Base-by-base conservation (phyloP, 768 basidiomycete genomes). In the Kwoniella botswanensis region DNA sequence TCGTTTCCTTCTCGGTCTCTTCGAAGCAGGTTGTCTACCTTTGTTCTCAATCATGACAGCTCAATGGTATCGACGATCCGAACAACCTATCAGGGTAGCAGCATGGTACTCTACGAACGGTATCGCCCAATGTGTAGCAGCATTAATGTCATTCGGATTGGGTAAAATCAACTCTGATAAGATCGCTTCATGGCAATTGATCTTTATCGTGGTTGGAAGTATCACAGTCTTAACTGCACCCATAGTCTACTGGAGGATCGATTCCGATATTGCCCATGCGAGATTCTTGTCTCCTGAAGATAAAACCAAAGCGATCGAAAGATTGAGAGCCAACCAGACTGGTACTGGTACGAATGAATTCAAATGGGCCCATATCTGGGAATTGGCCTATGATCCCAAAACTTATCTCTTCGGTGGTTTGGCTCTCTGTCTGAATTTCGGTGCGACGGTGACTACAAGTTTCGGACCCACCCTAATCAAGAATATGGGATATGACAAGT, bases 1-100 rank as follows among this genome's bases (percentile, higher is more conserved):
- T 21, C 73, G 84, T 17, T 83, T 84, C 81, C 60, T 84, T 21
- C 76, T 84, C 1, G 83, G 83, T 54, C 71, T 72, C 13, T 83
- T 82, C 56, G 82, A 83, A 67, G 71, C 71, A 15, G 75, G 78
- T 18, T 80, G 80, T 64, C 62, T 67, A 24, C 66, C 66, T 50
- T 44, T 67, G 12, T 67, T 67, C 46, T 67, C 67, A 15, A 54
- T 68, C 15, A 77, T 85, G 57, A 84, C 87, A 35, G 65, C 75
- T 11, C 80, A 73, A n/a, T 82, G 77, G 79, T 82, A 79, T 68
- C 61, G 75, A 43, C 71, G 77, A n/a, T 76, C 77, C 42, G 78
- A 79, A 67, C 78, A 79, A 63, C 78, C 78, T 17, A 52, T 79
- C 50, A 67, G 78, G 11, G 76, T 79, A 15, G 78, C 78, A 54